Percentiles rank a stretch among this genome's conserved stretches.
Conservation (phyloP, 495 filamentous ascomycete genomes). For the Hyaloscypha hepaticicola region DNA sequence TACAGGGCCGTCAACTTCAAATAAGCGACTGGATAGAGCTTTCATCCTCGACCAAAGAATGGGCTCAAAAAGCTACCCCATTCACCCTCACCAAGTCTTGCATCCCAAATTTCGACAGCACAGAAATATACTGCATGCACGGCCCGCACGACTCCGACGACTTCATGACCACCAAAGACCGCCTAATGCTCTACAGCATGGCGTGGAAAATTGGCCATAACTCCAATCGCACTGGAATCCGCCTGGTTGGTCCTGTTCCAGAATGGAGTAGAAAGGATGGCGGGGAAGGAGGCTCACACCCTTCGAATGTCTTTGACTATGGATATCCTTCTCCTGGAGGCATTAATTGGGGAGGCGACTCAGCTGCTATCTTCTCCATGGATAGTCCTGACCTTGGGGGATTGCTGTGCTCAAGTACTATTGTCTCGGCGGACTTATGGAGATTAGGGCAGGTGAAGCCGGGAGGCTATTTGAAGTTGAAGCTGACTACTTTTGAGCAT, state of each 20-base stretch:
- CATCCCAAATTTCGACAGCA: slow-evolving; percentile 42
- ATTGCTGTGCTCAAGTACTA: slow-evolving; percentile 53
- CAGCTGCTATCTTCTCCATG: slow-evolving; percentile 55
- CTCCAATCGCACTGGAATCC: slow-evolving; percentile 55
- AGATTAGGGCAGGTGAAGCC: slow-evolving; percentile 60
- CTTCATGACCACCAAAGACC: slow-evolving; percentile 49
- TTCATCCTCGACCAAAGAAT: slow-evolving; percentile 33
- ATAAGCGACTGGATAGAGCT: slow-evolving; percentile 51
- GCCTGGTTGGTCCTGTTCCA: slow-evolving; percentile 54
- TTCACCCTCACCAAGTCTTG: slow-evolving; percentile 41
- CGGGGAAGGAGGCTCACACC: slow-evolving; percentile 60
- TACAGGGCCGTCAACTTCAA: slow-evolving; percentile 53
- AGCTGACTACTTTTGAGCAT: slow-evolving; percentile 44
- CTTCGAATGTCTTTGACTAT: slow-evolving; percentile 52
- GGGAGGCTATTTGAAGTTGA: slow-evolving; percentile 53
- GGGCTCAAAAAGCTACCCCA: slow-evolving; percentile 2
- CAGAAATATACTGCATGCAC: slow-evolving; percentile 54
- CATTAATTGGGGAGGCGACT: slow-evolving; percentile 59
- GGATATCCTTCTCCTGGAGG: slow-evolving; percentile 51
- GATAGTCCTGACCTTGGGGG: slow-evolving; percentile 61
- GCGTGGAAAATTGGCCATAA: slow-evolving; percentile 61
- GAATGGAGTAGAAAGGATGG: slow-evolving; percentile 57
- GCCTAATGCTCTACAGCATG: slow-evolving; percentile 54
- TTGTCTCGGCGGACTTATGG: slow-evolving; percentile 56
- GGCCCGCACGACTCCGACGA: slow-evolving; percentile 57